Evolutionary conservation across 2,329 filamentous ascomycete genomes (phyloP).

Genomic region (Fusarium circinatum): DNA sequence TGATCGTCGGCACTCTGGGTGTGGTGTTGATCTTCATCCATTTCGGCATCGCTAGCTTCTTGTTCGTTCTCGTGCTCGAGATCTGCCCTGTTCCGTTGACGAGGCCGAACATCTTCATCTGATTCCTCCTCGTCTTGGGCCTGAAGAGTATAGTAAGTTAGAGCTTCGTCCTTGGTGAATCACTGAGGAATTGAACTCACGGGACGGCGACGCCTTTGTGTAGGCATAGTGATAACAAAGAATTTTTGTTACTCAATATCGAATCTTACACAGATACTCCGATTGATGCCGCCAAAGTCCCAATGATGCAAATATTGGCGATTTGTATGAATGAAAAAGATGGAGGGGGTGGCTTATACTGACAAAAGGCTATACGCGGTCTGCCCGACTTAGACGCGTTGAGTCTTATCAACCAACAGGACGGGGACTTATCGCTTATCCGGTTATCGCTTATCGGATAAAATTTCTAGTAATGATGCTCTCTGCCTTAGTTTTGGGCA

Average conservation of each 20-base stretch:
- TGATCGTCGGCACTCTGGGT: slow-evolving; percentile 59
- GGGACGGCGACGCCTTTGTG: slow-evolving; percentile 47
- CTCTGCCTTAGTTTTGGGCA: background rate
- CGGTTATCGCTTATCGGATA: slow-evolving; percentile 42
- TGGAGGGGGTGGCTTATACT: slow-evolving; percentile 16
- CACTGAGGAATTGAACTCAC: slow-evolving; percentile 41
- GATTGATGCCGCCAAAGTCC: background rate
- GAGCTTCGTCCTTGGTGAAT: slow-evolving; percentile 19
- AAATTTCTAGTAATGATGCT: slow-evolving; percentile 36
- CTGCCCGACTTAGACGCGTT: slow-evolving; percentile 19
- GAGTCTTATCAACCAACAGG: slow-evolving; percentile 1
- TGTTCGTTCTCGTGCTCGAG: slow-evolving; percentile 45
- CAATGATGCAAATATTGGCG: background rate
- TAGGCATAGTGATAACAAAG: slow-evolving; percentile 43
- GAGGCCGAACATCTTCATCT: slow-evolving; percentile 48
- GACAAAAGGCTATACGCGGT: slow-evolving; percentile 29
- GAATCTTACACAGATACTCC: background rate
- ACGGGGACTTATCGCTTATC: slow-evolving; percentile 36
- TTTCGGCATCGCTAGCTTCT: slow-evolving; percentile 53
- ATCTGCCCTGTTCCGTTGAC: slow-evolving; percentile 46
- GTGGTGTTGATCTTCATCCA: slow-evolving; percentile 46
- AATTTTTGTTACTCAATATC: background rate
- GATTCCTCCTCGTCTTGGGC: slow-evolving; percentile 47
- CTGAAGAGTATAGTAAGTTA: slow-evolving; percentile 16
- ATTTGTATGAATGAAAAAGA: background rate